Evolutionary conservation across 228 moss, liverwort and hornwort genomes (phyloP), one percentile per base, ranked within the genome.

Genomic region (Sphagnum magellanicum): DNA sequence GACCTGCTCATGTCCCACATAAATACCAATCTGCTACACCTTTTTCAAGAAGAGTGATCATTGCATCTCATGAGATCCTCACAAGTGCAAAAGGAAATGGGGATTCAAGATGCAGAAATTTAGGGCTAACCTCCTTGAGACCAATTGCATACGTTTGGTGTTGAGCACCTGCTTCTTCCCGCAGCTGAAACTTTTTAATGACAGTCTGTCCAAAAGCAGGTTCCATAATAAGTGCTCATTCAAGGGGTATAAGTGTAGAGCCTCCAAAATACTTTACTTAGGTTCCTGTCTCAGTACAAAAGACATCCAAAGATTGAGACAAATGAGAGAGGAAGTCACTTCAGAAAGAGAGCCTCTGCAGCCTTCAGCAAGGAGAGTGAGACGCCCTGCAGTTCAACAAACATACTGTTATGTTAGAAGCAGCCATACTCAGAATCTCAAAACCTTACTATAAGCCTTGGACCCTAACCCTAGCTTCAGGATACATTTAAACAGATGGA

Each of bases 131-230:
- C 90, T 92, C 92, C 78, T 92, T 92, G 16, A 92, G 83, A 72
- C 92, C 92, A 55, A 92, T 81, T 51, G 90, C 92, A 67, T 92
- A 92, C 7, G 92, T 90, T 73, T 92, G 92, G 63, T 92, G 92
- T 73, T 92, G 92, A 50, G 92, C 83, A 53, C 76, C 81, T 68
- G 84, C 75, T 70, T 81, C 83, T 74, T 92, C 79, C 55, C 90
- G 88, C 70, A 92, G 68, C 61, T 84, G 76, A 66, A 84, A 92
- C 76, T 86, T 90, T 70, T 81, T 78, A 3, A 92, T 88, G 49
- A 86, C 77, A 50, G 75, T 81, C 92, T 92, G 80, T 50, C 67
- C 51, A 59, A 72, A 77, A 55, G 50, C 60, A 69, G 59, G 60
- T 52, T 50, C 49, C 7, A 10, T 6, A 50, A 10, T 50, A 69